Conservation (phyloP, 768 basidiomycete genomes). For the Lepiota venenata region DNA sequence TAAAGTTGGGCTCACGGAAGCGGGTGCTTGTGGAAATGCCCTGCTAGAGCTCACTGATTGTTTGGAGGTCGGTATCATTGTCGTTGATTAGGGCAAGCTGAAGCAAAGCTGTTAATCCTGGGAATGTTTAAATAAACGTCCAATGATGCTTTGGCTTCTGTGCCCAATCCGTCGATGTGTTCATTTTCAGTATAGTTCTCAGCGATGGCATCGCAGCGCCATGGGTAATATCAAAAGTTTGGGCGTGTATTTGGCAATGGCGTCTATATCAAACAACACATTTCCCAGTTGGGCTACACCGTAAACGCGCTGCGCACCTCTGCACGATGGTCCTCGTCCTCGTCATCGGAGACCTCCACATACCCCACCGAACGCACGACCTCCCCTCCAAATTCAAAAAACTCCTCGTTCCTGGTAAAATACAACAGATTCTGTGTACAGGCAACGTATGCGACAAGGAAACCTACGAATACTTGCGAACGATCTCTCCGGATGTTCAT, state of each 20-base stretch:
- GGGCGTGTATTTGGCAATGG: background rate
- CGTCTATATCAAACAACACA: background rate
- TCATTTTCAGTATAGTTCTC: too few relatives aligned
- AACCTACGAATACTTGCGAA: constrained; percentile 93
- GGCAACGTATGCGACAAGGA: constrained; percentile 98
- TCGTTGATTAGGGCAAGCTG: too few relatives aligned
- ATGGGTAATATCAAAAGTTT: too few relatives aligned
- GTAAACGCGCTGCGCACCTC: background rate
- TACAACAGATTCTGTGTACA: constrained; percentile 95
- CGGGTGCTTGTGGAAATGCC: too few relatives aligned
- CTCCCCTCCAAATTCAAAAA: constrained; percentile 97
- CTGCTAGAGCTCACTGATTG: too few relatives aligned
- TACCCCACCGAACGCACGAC: constrained; percentile 87
- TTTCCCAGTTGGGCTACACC: background rate
- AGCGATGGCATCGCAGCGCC: too few relatives aligned
- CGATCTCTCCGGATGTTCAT: constrained; percentile 90
- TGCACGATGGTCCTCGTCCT: constrained; percentile 85
- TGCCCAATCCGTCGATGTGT: too few relatives aligned
- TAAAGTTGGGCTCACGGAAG: too few relatives aligned
- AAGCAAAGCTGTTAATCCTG: too few relatives aligned
- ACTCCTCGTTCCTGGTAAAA: constrained; percentile 92
- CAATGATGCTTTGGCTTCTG: too few relatives aligned
- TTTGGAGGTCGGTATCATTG: too few relatives aligned
- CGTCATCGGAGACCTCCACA: constrained; percentile 96
- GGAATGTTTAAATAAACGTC: too few relatives aligned